These are phyloP conservation scores for Sabuloglossum arenarium DNA, from an alignment of 495 filamentous ascomycete genomes.

Conservation along the genomic window DNA sequence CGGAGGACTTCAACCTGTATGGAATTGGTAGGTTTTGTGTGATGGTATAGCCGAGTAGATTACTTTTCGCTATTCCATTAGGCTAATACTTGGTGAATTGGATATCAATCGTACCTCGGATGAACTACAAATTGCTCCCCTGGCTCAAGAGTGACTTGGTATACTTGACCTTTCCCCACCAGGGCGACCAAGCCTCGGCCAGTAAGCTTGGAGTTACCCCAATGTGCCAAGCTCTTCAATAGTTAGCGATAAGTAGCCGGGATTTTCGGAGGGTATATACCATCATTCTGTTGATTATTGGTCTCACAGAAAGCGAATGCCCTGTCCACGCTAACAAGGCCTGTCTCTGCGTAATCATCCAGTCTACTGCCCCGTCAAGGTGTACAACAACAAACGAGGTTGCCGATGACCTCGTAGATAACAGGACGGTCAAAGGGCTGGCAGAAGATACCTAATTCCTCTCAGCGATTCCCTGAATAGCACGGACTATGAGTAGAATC, in stretches of 20 bases:
- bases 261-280: conserved; percentile 18
- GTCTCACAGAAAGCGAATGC: conserved; percentile 53
- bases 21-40: conserved; percentile 51
- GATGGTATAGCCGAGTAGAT: conserved; percentile 76
- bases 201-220: conserved; percentile 74
- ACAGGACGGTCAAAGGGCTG: conserved; percentile 5
- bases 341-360: conserved; percentile 72
- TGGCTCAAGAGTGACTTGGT: conserved; percentile 52
- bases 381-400: conserved; percentile 73
- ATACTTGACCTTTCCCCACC: conserved; percentile 66
- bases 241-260: conserved; percentile 20
- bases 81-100: too few relatives aligned
- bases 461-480: not conserved
- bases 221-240: conserved; percentile 53
- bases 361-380: conserved; percentile 87
- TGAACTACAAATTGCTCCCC: conserved; percentile 79
- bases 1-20: conserved; percentile 64
- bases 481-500: not conserved
- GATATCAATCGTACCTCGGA: conserved; percentile 30
- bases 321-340: conserved; percentile 94
- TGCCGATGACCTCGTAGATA: conserved; percentile 63
- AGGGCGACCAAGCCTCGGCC: conserved; percentile 75
- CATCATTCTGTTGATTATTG: conserved; percentile 51
- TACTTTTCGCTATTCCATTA: conserved; percentile 22
- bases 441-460: conserved; percentile 9